Conservation (phyloP, 306 rosid species). For the Sindora glabra region DNA sequence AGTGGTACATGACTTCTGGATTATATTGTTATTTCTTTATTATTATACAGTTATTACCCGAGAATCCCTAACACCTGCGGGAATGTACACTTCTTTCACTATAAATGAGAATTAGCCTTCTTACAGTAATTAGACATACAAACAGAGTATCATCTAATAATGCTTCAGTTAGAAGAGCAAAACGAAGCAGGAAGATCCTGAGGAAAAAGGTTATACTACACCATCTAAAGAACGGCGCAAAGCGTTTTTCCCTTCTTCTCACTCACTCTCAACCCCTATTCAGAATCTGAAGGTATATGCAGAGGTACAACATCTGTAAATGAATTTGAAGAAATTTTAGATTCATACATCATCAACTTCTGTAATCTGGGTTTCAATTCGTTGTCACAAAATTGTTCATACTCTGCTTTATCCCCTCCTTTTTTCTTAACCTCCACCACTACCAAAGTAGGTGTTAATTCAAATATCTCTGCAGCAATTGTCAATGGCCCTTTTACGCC, state of each 20-base stretch:
- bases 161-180: slow-evolving; percentile 23
- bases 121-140: slow-evolving; percentile 24
- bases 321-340: slow-evolving; percentile 36
- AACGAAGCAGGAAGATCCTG: slow-evolving; percentile 18
- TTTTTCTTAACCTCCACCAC: slow-evolving; percentile 86
- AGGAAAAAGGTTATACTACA: slow-evolving; percentile 31
- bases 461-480: slow-evolving; percentile 83
- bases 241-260: slow-evolving; percentile 21
- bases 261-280: slow-evolving; percentile 5
- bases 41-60: background rate
- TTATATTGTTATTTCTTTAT: no score
- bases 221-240: slow-evolving; percentile 17
- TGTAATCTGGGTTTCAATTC: slow-evolving; percentile 66
- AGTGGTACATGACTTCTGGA: no score
- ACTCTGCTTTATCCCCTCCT: slow-evolving; percentile 73
- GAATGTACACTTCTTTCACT: slow-evolving; percentile 20
- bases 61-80: background rate
- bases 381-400: slow-evolving; percentile 49
- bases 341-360: slow-evolving; percentile 47
- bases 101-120: slow-evolving; percentile 27
- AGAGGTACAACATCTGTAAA: background rate
- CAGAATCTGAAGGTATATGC: slow-evolving; percentile 9
- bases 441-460: slow-evolving; percentile 68
- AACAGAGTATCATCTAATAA: slow-evolving; percentile 17
- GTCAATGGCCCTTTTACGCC: slow-evolving; percentile 81